phyloP scores from a whole-genome alignment of 139 green algal genomes.

The Tetradesmus lagerheimii region DNA sequence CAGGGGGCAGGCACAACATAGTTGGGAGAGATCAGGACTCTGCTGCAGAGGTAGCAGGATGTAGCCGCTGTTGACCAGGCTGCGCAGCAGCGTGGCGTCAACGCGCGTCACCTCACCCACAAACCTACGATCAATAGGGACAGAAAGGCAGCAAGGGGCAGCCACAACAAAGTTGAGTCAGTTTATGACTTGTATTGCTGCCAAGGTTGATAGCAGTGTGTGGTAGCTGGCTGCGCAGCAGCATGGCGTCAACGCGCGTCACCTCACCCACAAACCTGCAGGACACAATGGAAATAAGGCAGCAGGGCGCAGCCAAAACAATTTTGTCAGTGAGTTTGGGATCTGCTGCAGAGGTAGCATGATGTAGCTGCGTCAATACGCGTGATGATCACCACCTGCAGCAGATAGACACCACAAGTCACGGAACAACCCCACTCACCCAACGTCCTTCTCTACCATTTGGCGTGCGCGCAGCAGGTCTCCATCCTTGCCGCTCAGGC shows the following conservation, averaged over 20 bases:
- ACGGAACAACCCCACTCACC: constrained; percentile 54
- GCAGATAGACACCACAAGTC: too few species aligned
- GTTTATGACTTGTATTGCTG: too few species aligned
- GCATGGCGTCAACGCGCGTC: constrained; percentile 77
- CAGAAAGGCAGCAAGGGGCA: constrained; percentile 76
- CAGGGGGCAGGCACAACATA: too few species aligned
- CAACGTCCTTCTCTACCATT: constrained; percentile 93
- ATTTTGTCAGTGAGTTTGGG: too few species aligned
- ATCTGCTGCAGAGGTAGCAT: too few species aligned
- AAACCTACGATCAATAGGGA: constrained; percentile 70
- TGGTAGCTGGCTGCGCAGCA: constrained; percentile 77
- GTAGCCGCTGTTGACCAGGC: too few species aligned
- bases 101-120: constrained; percentile 95
- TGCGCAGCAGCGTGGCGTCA: constrained; percentile 78
- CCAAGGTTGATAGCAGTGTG: too few species aligned
- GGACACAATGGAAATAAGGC: background rate
- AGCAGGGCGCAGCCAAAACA: too few species aligned
- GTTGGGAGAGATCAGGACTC: too few species aligned
- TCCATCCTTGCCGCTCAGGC: constrained; percentile 97
- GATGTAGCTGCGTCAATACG: too few species aligned
- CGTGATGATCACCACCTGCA: too few species aligned
- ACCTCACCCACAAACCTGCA: constrained; percentile 96
- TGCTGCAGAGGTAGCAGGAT: too few species aligned
- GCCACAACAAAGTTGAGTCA: background rate
- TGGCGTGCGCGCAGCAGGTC: constrained; percentile 88